phyloP scores from a whole-genome alignment of 805 yeast species.

The Sporopachydermia lactativora region DNA sequence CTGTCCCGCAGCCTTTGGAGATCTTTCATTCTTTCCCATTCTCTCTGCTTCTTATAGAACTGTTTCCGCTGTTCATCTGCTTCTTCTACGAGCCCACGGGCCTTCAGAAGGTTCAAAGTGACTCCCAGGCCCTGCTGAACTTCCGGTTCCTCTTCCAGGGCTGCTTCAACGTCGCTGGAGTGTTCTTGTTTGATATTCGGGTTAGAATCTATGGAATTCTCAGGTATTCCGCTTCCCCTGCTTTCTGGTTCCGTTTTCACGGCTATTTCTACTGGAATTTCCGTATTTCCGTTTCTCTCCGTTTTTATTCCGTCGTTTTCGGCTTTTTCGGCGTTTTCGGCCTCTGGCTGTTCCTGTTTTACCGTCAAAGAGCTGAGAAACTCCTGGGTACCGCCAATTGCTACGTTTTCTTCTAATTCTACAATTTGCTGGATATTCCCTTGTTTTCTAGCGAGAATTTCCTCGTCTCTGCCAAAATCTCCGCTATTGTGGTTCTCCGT shows the following conservation, averaged over 20 bases:
- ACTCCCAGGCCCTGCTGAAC: conserved; percentile 23
- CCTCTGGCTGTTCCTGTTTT: conserved; percentile 5
- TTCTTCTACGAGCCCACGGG: conserved; percentile 16
- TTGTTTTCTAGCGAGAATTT: conserved; percentile 20
- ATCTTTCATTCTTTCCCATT: conserved; percentile 5
- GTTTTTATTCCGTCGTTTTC: conserved; percentile 2
- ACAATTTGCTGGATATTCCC: conserved; percentile 7
- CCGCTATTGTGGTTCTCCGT: conserved; percentile 15
- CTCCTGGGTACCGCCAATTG: conserved; percentile 3
- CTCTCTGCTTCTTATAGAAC: conserved; percentile 12
- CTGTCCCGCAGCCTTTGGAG: neutral
- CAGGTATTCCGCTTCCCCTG: neutral
- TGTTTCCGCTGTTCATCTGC: conserved; percentile 9
- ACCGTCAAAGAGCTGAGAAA: conserved; percentile 14
- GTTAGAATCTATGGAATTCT: neutral
- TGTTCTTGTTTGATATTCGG: neutral
- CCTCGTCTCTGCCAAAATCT: conserved; percentile 29
- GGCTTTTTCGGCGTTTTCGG: conserved; percentile 4
- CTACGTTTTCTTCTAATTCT: conserved; percentile 6
- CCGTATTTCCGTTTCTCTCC: conserved; percentile 4
- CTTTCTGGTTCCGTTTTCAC: conserved; percentile 5
- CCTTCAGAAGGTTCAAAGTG: conserved; percentile 20
- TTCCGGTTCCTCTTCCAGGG: conserved; percentile 10
- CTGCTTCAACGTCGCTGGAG: conserved; percentile 1
- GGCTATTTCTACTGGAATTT: conserved; percentile 8